A percentile compares a stretch with the other conserved stretches of the same genome.
These are phyloP conservation scores for Cryptosporidium xiaoi DNA, from an alignment of 169 alveolate species.

Conservation along the genomic window DNA sequence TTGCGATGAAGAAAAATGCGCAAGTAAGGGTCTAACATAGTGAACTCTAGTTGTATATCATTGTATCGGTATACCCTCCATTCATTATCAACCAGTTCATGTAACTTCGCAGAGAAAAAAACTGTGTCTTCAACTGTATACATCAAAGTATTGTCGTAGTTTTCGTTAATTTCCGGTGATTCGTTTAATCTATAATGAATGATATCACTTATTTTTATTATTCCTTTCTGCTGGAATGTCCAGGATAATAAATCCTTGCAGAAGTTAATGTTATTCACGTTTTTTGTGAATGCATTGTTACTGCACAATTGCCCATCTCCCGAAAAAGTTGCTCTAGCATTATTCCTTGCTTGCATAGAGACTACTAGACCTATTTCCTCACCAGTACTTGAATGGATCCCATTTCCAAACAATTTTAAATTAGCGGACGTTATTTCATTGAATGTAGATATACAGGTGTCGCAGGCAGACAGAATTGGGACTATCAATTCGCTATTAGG, in stretches of 20 bases:
- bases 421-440: conserved; percentile 6
- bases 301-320: conserved; percentile 66
- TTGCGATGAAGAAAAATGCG: conserved; percentile 22
- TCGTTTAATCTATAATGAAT: background rate
- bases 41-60: conserved; percentile 66
- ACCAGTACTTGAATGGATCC: conserved; percentile 31
- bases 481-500: conserved; percentile 23
- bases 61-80: conserved; percentile 30
- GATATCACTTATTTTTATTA: conserved; percentile 22
- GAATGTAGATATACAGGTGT: conserved; percentile 30
- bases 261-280: background rate
- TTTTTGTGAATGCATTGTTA: background rate
- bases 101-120: conserved; percentile 44
- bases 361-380: conserved; percentile 63
- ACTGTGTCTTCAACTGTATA: conserved; percentile 63
- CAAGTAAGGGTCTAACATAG: conserved; percentile 65
- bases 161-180: background rate
- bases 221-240: conserved; percentile 65
- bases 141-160: conserved; percentile 23
- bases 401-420: conserved; percentile 20
- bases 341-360: conserved; percentile 63
- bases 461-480: conserved; percentile 46
- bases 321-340: conserved; percentile 54
- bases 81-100: conserved; percentile 23
- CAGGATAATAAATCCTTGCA: conserved; percentile 37